These are phyloP conservation scores for Scutellaria barbata DNA, from an alignment of 257 asterid genomes.

Conservation along the genomic window DNA sequence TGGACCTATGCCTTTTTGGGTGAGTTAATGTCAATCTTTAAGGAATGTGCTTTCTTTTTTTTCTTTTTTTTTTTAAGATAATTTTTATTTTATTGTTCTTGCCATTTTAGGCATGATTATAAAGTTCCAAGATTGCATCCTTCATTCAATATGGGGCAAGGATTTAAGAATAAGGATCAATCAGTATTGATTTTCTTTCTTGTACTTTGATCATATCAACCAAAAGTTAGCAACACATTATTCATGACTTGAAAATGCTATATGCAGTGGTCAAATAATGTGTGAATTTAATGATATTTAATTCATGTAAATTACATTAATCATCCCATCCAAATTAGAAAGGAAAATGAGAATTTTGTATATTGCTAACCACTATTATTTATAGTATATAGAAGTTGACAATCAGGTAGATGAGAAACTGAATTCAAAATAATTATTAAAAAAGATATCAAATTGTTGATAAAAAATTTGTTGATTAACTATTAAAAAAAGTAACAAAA, in stretches of 20 bases:
- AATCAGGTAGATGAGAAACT: too few species aligned
- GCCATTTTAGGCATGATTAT: slow-evolving; percentile 29
- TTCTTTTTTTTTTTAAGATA: background rate
- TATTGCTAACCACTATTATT: too few species aligned
- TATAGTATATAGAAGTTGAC: too few species aligned
- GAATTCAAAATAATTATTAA: too few species aligned
- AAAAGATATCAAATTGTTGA: too few species aligned
- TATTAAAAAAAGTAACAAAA: background rate
- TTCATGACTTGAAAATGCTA: background rate
- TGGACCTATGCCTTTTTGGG: slow-evolving; percentile 34
- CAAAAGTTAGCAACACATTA: slow-evolving; percentile 6
- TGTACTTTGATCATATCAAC: slow-evolving; percentile 4
- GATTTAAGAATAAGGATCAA: slow-evolving; percentile 4
- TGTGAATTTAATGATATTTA: background rate
- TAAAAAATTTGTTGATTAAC: too few species aligned
- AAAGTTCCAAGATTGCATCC: background rate
- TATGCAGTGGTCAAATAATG: background rate
- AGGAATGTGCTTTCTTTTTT: slow-evolving; percentile 36
- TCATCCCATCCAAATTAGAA: too few species aligned
- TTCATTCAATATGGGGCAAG: slow-evolving; percentile 2
- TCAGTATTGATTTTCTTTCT: background rate
- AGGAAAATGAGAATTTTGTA: too few species aligned
- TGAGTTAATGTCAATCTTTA: slow-evolving; percentile 40
- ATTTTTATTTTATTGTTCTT: background rate
- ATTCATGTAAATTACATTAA: too few species aligned